These are phyloP conservation scores for Fusarium miscanthi DNA, from an alignment of 2,329 filamentous ascomycete genomes.

Conservation along the genomic window DNA sequence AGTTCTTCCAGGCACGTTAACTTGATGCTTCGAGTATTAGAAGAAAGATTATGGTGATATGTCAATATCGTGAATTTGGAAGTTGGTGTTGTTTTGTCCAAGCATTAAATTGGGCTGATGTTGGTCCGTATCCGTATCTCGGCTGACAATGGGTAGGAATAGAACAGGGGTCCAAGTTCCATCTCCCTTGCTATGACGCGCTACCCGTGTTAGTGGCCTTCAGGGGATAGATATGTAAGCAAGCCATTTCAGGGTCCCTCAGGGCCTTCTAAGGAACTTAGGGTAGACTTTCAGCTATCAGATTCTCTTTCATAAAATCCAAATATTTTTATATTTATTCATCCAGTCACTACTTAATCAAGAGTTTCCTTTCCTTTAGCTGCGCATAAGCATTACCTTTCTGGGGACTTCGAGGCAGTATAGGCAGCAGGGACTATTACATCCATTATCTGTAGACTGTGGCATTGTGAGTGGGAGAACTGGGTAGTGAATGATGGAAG, in stretches of 20 bases:
- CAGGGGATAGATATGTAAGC: slow-evolving; percentile 17
- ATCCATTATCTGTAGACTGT: not conserved
- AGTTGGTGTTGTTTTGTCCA: slow-evolving; percentile 26
- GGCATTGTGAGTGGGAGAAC: not conserved
- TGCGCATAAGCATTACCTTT: not conserved
- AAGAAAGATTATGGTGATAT: slow-evolving; percentile 3
- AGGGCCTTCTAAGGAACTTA: not conserved
- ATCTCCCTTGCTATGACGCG: slow-evolving; percentile 29
- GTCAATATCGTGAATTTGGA: slow-evolving; percentile 12
- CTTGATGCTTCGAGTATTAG: not conserved
- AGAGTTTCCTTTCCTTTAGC: not conserved
- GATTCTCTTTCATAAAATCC: not conserved
- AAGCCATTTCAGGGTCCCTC: slow-evolving; percentile 13
- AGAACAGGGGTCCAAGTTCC: slow-evolving; percentile 31
- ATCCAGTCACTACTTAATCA: not conserved
- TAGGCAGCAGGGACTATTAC: not conserved
- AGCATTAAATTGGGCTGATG: slow-evolving; percentile 12
- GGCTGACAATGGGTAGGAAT: slow-evolving; percentile 11
- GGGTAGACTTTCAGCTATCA: not conserved
- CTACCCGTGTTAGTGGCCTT: slow-evolving; percentile 17
- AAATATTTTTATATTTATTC: not conserved
- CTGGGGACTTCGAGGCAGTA: not conserved
- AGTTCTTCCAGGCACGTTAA: not conserved
- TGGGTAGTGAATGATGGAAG: not conserved
- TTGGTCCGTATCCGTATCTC: slow-evolving; percentile 27